phyloP scores from a whole-genome alignment of 345 rosid genomes.

The Draba incana region DNA sequence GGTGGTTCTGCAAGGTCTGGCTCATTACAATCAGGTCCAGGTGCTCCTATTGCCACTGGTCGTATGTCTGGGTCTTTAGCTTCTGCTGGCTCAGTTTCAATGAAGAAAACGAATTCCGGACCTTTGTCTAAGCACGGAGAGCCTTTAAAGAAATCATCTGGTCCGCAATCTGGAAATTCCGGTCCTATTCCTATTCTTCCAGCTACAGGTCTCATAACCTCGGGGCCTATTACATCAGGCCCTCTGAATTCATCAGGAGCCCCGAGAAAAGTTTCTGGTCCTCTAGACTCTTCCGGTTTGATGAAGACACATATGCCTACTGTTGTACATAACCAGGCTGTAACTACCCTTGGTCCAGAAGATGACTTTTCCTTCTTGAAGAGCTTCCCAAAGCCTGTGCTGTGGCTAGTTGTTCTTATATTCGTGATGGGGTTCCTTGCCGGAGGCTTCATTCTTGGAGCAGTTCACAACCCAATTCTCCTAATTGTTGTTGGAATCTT shows the following conservation, averaged over 20 bases:
- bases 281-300: conserved; percentile 79
- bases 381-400: conserved; percentile 89
- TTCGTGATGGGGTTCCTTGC: conserved; percentile 98
- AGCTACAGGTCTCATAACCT: conserved; percentile 93
- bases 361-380: conserved; percentile 78
- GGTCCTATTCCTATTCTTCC: conserved; percentile 93
- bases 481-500: conserved; percentile 87
- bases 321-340: conserved; percentile 83
- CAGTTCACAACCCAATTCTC: conserved; percentile 93
- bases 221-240: conserved; percentile 95
- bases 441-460: conserved; percentile 98
- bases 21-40: conserved; percentile 89
- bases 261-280: conserved; percentile 95
- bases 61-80: conserved; percentile 80
- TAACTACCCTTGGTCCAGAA: conserved; percentile 76
- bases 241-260: conserved; percentile 91
- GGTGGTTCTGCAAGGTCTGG: conserved; percentile 86
- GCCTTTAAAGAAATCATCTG: conserved; percentile 92
- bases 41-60: conserved; percentile 68
- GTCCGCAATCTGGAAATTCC: conserved; percentile 97
- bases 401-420: conserved; percentile 85
- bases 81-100: conserved; percentile 69
- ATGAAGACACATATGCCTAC: conserved; percentile 67
- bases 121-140: conserved; percentile 95
- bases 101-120: conserved; percentile 94